A percentile compares a stretch with the other conserved stretches of the same genome.
Conservation (phyloP, 257 asterid species). For the Cynanchum wilfordii region DNA sequence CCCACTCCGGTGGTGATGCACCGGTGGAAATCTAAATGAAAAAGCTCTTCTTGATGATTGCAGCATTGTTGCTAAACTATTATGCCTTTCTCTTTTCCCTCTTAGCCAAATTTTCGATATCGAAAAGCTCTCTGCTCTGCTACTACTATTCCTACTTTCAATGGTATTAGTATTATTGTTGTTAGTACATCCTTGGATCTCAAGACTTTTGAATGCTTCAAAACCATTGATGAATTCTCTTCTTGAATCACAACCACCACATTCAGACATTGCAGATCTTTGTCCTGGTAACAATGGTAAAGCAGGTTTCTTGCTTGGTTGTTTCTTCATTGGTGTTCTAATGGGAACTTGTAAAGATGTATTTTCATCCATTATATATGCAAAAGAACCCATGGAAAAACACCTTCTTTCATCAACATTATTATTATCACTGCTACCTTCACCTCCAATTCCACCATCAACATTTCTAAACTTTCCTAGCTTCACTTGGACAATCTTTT, state of each 20-base stretch:
- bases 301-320: constrained; percentile 41
- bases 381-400: constrained; percentile 94
- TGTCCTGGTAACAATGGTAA: constrained; percentile 57
- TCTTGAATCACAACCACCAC: constrained; percentile 71
- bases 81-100: constrained; percentile 41
- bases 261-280: constrained; percentile 71
- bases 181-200: constrained; percentile 7
- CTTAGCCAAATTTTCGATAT: constrained; percentile 68
- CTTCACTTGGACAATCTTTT: constrained; percentile 65
- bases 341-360: constrained; percentile 71
- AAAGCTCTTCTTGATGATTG: constrained; percentile 51
- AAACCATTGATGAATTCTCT: constrained; percentile 66
- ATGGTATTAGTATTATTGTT: background rate
- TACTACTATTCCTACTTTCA: constrained; percentile 8
- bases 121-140: constrained; percentile 66
- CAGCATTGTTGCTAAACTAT: constrained; percentile 21
- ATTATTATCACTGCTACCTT: constrained; percentile 30
- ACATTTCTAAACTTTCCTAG: constrained; percentile 78
- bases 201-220: constrained; percentile 35
- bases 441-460: constrained; percentile 31
- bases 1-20: constrained; percentile 6
- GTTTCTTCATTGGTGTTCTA: constrained; percentile 54
- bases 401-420: constrained; percentile 67
- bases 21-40: constrained; percentile 70
- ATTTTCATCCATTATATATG: constrained; percentile 77